A percentile compares a stretch with the other conserved stretches of the same genome.
These are phyloP conservation scores for Chlamydomonas schloesseri DNA, from an alignment of 139 green algal genomes.

Conservation along the genomic window DNA sequence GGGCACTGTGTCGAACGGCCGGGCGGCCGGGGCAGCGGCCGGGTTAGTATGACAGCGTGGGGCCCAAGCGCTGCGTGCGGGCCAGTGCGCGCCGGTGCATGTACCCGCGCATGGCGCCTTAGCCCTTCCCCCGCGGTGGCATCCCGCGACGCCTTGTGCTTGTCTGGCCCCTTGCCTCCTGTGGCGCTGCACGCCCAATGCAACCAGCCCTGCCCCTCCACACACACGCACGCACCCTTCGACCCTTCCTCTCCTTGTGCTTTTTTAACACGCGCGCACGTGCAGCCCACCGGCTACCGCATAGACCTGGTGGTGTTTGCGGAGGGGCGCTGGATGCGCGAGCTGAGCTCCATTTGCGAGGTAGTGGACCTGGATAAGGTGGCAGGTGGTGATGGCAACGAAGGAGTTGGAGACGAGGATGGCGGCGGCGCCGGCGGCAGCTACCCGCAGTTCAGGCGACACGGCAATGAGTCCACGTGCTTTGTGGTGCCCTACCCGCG, in stretches of 20 bases:
- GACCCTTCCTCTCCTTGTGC: neutral
- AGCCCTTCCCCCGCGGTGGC: too few species aligned
- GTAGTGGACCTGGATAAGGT: neutral
- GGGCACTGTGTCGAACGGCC: too few species aligned
- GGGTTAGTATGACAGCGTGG: too few species aligned
- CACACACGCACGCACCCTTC: neutral
- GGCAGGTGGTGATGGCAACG: neutral
- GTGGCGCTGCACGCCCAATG: too few species aligned
- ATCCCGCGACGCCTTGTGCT: too few species aligned
- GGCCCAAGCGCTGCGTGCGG: too few species aligned
- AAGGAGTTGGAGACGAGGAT: neutral
- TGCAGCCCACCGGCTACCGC: slow-evolving; percentile 6
- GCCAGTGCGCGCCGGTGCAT: too few species aligned
- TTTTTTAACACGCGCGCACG: neutral
- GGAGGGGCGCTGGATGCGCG: slow-evolving; percentile 12
- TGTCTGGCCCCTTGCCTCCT: too few species aligned
- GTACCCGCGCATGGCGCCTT: too few species aligned
- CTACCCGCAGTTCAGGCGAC: neutral
- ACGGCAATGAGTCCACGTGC: slow-evolving; percentile 6
- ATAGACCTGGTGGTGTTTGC: slow-evolving; percentile 36
- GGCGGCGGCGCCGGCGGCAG: neutral
- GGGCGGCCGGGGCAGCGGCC: too few species aligned
- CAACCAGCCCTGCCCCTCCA: too few species aligned
- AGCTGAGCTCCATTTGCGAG: neutral
- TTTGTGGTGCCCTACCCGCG: slow-evolving; percentile 16